A percentile compares a stretch with the other conserved stretches of the same genome.
Evolutionary conservation across 352 stramenopile genomes (phyloP).

Genomic region (Blastocystis sp.): DNA sequence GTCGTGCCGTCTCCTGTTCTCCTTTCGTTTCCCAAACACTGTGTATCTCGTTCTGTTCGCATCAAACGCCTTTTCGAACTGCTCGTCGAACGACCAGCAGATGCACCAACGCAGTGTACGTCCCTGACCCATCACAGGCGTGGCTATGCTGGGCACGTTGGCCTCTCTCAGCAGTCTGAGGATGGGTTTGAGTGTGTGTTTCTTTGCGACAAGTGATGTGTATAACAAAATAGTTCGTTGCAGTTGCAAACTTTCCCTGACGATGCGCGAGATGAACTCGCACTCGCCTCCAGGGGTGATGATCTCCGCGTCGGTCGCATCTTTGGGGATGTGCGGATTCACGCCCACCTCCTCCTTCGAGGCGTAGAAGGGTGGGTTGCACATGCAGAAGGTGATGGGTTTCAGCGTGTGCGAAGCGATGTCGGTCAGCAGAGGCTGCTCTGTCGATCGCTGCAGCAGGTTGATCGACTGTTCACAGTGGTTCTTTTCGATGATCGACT

Average conservation of each 20-base stretch:
- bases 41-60: background rate
- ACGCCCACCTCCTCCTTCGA: background rate
- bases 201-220: slow-evolving; percentile 20
- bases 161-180: background rate
- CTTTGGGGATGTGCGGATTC: background rate
- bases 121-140: background rate
- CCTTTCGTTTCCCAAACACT: slow-evolving; percentile 12
- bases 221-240: background rate
- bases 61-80: background rate
- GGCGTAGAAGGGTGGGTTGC: slow-evolving; percentile 59
- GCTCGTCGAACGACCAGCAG: slow-evolving; percentile 44
- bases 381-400: slow-evolving; percentile 15
- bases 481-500: background rate
- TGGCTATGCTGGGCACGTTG: slow-evolving; percentile 3
- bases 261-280: background rate
- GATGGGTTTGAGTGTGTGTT: background rate
- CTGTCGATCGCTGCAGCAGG: background rate
- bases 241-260: background rate
- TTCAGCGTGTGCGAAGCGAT: background rate
- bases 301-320: background rate
- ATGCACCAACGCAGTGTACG: slow-evolving; percentile 15
- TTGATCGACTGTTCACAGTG: background rate
- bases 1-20: background rate
- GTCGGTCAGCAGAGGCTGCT: background rate
- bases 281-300: slow-evolving; percentile 4